Base-by-base conservation (phyloP, 306 rosid genomes). In the Cicer arietinum region DNA sequence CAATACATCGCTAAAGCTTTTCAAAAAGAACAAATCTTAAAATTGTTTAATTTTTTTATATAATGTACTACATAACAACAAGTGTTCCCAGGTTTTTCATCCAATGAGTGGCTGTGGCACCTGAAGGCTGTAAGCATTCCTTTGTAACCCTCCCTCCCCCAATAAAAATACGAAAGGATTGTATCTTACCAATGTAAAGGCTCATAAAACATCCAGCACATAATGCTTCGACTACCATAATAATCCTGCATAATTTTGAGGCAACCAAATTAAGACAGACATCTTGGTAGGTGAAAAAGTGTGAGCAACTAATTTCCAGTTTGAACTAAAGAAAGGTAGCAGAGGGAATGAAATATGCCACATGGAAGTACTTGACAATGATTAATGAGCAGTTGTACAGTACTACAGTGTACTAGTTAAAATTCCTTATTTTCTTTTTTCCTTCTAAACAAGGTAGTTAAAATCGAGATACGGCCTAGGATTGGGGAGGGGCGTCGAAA, bases 131-230 rank as follows among this genome's bases (percentile, higher is more conserved):
- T 14, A 43, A 42, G 14, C 13, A 57, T 57, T 30, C 17, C 76
- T 46, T 13, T 10, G 48, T 71, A 20, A 10, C 16, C 59, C 35
- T 58, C 50, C 48, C 22, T 10, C 59, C 35, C 58, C 50, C 48
- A 14, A 45, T 7, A 9, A 37, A 53, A 52, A 22, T 42, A 42
- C 0, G 1, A 11, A 71, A 14, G 17, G 5, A 13, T 22, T 40
- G 50, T 41, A 59, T 50, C 92, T 85, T 82, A 95, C 99, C 87
- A 25, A 92, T 90, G 63, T 95, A 92, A 65, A 90, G 76, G 80
- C 96, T 85, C 89, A 90, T 84, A 81, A 92, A 95, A 48, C 96
- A 89, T 81, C 89, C 99, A 9, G 97, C 91, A 73, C 88, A 90
- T 60, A 90, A 68, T 51, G 94, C 97, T 90, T 95, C 98, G 45